A percentile compares a stretch with the other conserved stretches of the same genome.
Conservation (phyloP, 2,329 filamentous ascomycete species). For the Ceratocystis variospora region DNA sequence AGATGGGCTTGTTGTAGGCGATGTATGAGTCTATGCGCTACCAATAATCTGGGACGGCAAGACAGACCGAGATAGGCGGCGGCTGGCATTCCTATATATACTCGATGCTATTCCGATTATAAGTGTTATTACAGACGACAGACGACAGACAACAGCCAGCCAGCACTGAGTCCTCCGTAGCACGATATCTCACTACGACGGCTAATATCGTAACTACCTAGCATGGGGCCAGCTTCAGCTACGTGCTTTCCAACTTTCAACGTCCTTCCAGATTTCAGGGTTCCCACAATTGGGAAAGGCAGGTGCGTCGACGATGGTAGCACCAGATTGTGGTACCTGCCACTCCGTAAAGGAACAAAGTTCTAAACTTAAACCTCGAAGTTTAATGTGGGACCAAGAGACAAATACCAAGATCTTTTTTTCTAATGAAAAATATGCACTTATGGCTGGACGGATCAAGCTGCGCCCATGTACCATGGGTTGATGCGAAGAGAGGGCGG, state of each 20-base stretch:
- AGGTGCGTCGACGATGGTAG: background rate
- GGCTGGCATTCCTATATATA: background rate
- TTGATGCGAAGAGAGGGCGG: no score
- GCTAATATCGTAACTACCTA: background rate
- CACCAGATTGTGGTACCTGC: conserved; percentile 2
- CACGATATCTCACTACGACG: background rate
- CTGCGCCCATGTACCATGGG: no score
- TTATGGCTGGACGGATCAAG: no score
- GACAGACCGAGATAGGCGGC: no score
- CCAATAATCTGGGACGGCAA: no score
- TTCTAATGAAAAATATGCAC: no score
- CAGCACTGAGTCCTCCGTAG: background rate
- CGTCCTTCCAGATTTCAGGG: background rate
- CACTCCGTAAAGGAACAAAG: background rate
- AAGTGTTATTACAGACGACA: no score
- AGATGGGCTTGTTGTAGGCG: no score
- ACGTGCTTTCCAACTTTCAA: background rate
- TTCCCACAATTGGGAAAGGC: background rate
- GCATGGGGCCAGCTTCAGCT: background rate
- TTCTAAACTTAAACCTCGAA: background rate
- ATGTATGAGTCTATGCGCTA: no score
- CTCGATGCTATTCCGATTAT: background rate
- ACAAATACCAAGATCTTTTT: background rate
- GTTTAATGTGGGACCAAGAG: background rate
- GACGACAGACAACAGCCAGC: background rate